Evolutionary conservation across 2,329 filamentous ascomycete genomes (phyloP), one percentile per base, ranked within the genome.

Genomic region (Aspergillus pseudoviridinutans): DNA sequence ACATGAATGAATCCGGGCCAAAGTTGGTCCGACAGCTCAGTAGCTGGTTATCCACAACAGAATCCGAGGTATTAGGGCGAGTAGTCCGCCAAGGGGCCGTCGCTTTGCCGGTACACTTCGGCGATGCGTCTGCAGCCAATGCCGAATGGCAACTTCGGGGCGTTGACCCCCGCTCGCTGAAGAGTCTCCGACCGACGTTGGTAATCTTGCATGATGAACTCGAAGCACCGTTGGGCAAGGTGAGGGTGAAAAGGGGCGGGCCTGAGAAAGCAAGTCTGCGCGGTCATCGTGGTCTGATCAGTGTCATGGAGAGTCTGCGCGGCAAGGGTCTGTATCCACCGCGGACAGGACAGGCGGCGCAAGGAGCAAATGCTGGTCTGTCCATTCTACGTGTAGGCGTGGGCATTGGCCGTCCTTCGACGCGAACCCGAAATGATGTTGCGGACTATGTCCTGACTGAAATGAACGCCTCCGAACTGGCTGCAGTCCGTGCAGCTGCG

Each of bases 121-220:
- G 20, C n/a, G 29, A 20, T n/a, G n/a, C 25, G 6, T 22, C 29
- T 24, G 12, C 10, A 5, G 41, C 28, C 49, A 29, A 32, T n/a
- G 8, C 49, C 20, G 60, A 62, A 44, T 61, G 58, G 60, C 52
- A 59, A n/a, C 53, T 41, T 64, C 22, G 70, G 72, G 60, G 58
- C 25, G 49, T 58, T 25, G 58, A 61, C 25, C 62, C 58, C 9
- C 27, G 20, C n/a, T 32, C 54, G 9, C 51, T 62, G 17, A 59
- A 55, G 24, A 53, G 57, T 27, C 58, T 67, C 53, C 53, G 55
- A 5, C 64, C 80, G 3, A 76, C 79, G 3, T 74, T 99, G 17
- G 85, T 97, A 0, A 78, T 97, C 12, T 79, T 97, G 22, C 92
- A 97, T 72, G 93, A 97, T 71, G 93, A 97, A 71, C 76, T 97